These are phyloP conservation scores for Tanacetum coccineum DNA, from an alignment of 129 eudicot species.

Conservation along the genomic window DNA sequence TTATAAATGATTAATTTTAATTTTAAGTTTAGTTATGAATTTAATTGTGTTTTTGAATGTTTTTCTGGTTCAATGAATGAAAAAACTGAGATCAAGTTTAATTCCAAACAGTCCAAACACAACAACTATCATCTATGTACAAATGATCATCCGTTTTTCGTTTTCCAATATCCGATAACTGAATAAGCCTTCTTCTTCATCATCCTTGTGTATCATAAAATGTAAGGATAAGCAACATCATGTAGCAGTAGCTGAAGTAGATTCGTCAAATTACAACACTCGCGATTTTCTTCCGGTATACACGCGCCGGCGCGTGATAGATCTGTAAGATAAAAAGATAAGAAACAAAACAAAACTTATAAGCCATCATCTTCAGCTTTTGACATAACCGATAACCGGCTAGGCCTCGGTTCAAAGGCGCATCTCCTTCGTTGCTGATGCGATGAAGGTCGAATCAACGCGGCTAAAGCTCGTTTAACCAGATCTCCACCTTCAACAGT, in stretches of 20 bases:
- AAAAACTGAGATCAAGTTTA: constrained; percentile 21
- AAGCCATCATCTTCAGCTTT: constrained; percentile 54
- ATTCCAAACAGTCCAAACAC: constrained; percentile 35
- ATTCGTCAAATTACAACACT: constrained; percentile 27
- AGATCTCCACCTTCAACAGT: constrained; percentile 95
- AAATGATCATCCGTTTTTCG: constrained; percentile 22
- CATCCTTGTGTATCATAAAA: constrained; percentile 33
- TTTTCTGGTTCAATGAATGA: constrained; percentile 4
- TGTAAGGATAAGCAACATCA: constrained; percentile 27
- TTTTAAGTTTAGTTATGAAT: too few relatives aligned
- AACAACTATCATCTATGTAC: constrained; percentile 41
- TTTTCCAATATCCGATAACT: constrained; percentile 25
- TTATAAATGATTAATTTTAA: too few relatives aligned
- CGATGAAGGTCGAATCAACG: constrained; percentile 87
- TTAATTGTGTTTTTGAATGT: constrained; percentile 14
- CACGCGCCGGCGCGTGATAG: constrained; percentile 17
- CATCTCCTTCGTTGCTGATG: constrained; percentile 74
- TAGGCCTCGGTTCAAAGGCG: constrained; percentile 64
- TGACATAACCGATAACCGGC: constrained; percentile 79
- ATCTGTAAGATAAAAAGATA: constrained; percentile 32
- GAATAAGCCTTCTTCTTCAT: constrained; percentile 27
- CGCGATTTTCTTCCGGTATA: constrained; percentile 15
- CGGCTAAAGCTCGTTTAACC: constrained; percentile 79
- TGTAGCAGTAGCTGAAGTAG: too few relatives aligned
- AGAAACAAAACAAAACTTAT: constrained; percentile 7